Base-by-base conservation (phyloP, 2,329 filamentous ascomycete genomes). In the Pseudocercospora cruenta region DNA sequence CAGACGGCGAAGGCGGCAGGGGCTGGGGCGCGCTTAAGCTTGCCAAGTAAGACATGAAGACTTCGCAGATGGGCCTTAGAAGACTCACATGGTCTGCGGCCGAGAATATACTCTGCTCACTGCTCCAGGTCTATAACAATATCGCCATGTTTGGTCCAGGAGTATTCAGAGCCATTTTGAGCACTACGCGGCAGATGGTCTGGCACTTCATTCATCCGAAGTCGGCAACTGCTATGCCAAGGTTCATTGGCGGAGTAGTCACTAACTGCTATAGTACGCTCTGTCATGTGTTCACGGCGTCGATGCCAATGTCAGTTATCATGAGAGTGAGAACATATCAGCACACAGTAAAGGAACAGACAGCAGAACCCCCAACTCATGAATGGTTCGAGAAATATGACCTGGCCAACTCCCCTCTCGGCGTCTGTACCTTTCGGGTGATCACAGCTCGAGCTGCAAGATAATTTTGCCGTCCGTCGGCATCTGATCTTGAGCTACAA, bases 381-480 rank as follows among this genome's bases (percentile, higher is more conserved):
- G 28, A 31, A 36, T 36, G 33, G 33, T 14, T 36, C 10, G 10
- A 36, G 33, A 36, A 14, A 14, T 14, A 36, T 36, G 58, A 31
- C 43, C 33, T 24, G 33, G 19, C 36, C 24, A 47, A 28, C 43
- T n/a, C 43, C 31, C 43, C 43, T 54, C 60, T 63, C 61, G 51
- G 61, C 31, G 10, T 63, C 61, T 63, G 61, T n/a, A 57, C 61
- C 49, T 14, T 26, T 31, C 51, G 51, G 51, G 51, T 54, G 33
- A 63, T 58, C 16, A 55, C 51, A 28, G 21, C 49, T 26, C 14
- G 24, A 54, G 49, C 49, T 54, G 19, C 26, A 58, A 31, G 10
- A 55, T 53, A 51, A 58, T 63, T 63, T 63, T 63, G 60, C 60
- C 60, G 60, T 63, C 60, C 33, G 60, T 63, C 60, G 60, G 60